A percentile compares a stretch with the other conserved stretches of the same genome.
These are phyloP conservation scores for Candida sanyiensis DNA, from an alignment of 805 yeast species.

Conservation along the genomic window DNA sequence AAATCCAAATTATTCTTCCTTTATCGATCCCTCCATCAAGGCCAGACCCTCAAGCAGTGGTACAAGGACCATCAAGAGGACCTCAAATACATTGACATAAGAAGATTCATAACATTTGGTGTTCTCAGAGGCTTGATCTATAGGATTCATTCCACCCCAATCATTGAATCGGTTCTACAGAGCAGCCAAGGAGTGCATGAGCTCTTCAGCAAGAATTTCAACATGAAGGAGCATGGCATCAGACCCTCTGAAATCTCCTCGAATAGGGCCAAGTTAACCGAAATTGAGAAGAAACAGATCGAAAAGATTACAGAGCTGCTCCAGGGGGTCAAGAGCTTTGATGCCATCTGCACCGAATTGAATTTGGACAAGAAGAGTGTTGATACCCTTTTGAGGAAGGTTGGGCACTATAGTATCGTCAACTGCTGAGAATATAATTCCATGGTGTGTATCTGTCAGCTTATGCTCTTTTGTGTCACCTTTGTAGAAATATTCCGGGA, in stretches of 20 bases:
- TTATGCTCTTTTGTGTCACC: no score
- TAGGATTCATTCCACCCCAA: constrained; percentile 72
- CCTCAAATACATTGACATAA: constrained; percentile 64
- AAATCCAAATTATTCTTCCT: constrained; percentile 64
- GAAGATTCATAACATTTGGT: constrained; percentile 86
- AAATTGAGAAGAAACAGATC: constrained; percentile 14
- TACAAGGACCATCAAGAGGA: constrained; percentile 55
- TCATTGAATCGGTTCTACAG: constrained; percentile 18
- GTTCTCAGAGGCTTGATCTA: constrained; percentile 75
- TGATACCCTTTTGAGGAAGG: constrained; percentile 38
- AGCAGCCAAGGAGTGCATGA: constrained; percentile 8
- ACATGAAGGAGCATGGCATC: not conserved
- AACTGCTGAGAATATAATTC: constrained; percentile 28
- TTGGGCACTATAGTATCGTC: constrained; percentile 47
- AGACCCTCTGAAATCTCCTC: not conserved
- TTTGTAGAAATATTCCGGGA: no score
- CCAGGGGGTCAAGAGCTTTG: constrained; percentile 50
- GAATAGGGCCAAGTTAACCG: constrained; percentile 10
- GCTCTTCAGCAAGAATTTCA: constrained; percentile 5
- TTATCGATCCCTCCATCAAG: constrained; percentile 73
- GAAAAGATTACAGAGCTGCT: constrained; percentile 32
- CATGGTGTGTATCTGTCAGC: no score
- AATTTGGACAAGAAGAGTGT: constrained; percentile 50
- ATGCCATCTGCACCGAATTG: constrained; percentile 66
- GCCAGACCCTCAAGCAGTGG: constrained; percentile 78